phyloP scores from a whole-genome alignment of 257 asterid genomes.

The Solanum corneliomulleri region DNA sequence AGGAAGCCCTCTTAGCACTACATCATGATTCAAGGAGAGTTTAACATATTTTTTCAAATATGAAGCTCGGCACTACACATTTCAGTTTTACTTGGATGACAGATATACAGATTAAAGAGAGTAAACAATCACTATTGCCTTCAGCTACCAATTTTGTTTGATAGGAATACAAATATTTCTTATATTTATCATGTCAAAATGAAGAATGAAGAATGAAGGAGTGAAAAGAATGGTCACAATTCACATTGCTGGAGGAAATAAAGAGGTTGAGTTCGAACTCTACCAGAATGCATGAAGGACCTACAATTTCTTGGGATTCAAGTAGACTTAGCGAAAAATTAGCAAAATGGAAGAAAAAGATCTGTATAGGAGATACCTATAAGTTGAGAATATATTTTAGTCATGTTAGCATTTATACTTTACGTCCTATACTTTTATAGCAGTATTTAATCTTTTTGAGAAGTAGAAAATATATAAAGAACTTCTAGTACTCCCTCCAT shows the following conservation, averaged over 20 bases:
- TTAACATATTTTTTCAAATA: not conserved
- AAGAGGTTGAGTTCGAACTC: not conserved
- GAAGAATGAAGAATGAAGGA: not conserved
- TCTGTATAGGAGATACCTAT: not conserved
- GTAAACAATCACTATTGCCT: not conserved
- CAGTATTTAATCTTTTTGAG: not conserved
- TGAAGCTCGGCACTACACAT: not conserved
- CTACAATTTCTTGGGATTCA: not conserved
- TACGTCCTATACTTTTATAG: not conserved
- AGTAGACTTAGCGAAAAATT: not conserved
- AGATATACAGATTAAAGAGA: not conserved
- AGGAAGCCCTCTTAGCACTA: not conserved
- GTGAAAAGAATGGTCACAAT: not conserved
- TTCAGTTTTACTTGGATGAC: not conserved
- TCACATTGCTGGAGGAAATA: not conserved
- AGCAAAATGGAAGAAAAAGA: not conserved
- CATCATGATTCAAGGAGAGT: not conserved
- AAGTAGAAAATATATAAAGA: not conserved
- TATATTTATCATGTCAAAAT: not conserved
- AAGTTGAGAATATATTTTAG: not conserved
- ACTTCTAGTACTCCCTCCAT: not conserved
- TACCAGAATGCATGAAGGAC: not conserved
- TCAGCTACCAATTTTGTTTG: not conserved
- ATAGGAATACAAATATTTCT: not conserved
- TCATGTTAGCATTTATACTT: not conserved